phyloP scores from a whole-genome alignment of 495 filamentous ascomycete genomes.

The Opeltia flavorubescens region DNA sequence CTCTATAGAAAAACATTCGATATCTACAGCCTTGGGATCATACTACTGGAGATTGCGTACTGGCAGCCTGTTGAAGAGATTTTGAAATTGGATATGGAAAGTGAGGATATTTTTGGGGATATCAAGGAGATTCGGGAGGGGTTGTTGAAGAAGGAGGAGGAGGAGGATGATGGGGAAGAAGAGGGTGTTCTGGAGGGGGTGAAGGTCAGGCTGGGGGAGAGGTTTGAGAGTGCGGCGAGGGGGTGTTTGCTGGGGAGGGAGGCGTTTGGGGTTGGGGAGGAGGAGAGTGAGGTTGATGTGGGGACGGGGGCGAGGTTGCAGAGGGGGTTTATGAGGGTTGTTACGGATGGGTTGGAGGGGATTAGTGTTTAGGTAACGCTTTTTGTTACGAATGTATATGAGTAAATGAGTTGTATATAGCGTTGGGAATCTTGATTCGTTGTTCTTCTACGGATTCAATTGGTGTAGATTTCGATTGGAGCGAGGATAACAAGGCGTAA shows the following conservation, averaged over 20 bases:
- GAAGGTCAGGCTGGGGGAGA: slow-evolving; percentile 18
- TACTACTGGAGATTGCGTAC: slow-evolving; percentile 18
- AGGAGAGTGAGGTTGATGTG: slow-evolving; percentile 14
- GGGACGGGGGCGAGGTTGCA: slow-evolving; percentile 17
- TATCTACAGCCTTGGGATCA: slow-evolving; percentile 20
- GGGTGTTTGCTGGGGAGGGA: slow-evolving; percentile 20
- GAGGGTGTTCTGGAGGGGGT: slow-evolving; percentile 9
- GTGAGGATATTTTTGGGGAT: slow-evolving; percentile 6
- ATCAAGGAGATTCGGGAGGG: slow-evolving; percentile 9
- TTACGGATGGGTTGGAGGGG: slow-evolving; percentile 21
- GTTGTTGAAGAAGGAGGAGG: too few relatives aligned
- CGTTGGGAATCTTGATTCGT: too few relatives aligned
- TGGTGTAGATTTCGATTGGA: too few relatives aligned
- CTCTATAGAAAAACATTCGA: slow-evolving; percentile 18
- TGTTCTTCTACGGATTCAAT: too few relatives aligned
- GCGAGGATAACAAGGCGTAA: too few relatives aligned
- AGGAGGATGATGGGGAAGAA: slow-evolving; percentile 10
- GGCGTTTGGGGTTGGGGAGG: slow-evolving; percentile 18
- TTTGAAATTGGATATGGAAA: slow-evolving; percentile 6
- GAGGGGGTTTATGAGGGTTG: slow-evolving; percentile 21
- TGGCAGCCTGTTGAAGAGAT: slow-evolving; percentile 21
- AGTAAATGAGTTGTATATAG: too few relatives aligned
- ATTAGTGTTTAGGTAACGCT: too few relatives aligned
- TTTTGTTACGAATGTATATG: too few relatives aligned
- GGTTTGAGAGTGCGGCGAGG: slow-evolving; percentile 16